Evolutionary conservation across 2,329 filamentous ascomycete genomes (phyloP), one percentile per base, ranked within the genome.

Genomic region (Epichloe bromicola): DNA sequence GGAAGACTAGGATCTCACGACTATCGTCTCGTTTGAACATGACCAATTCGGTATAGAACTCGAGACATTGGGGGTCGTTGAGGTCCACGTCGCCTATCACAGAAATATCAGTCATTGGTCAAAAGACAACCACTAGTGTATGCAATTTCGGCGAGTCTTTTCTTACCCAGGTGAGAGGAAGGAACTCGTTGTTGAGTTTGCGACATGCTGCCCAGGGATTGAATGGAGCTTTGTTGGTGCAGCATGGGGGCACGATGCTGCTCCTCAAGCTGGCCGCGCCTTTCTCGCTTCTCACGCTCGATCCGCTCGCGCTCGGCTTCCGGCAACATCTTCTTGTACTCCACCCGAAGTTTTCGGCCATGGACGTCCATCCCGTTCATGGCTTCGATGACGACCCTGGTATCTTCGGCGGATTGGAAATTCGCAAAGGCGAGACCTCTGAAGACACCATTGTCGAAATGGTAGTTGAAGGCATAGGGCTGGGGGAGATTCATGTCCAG

Each of bases 311-410:
- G 81, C 68, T 97, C 93, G 34, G 90, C 88, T 57, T 94, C 80
- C 1, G 93, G 93, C 5, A 98, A 79, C 93, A 98, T 97, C 73
- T 97, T 97, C 76, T 98, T 98, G 73, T 97, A 98, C 68, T 98
- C 93, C 26, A 98, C 93, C 46, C 93, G 80, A 58, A 98, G 73
- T 71, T 97, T 97, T 54, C 93, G 80, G 44, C 93, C 93, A 64
- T 95, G 89, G 8, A 98, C 80, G 63, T 97, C 93, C 67, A 96
- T 86, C 60, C 95, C 89, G 64, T 98, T 98, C 77, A 98, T 85
- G 49, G 85, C 79, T 53, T 95, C 86, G 55, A 98, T 98, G 47
- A 97, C 93, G 47, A 85, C 78, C 12, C 87, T 85, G 0, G 93
- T 98, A 67, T 98, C 93, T 57, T 96, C 87, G 1, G 93, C 82